Base-by-base conservation (phyloP, 768 basidiomycete species). In the Suillus paluster region DNA sequence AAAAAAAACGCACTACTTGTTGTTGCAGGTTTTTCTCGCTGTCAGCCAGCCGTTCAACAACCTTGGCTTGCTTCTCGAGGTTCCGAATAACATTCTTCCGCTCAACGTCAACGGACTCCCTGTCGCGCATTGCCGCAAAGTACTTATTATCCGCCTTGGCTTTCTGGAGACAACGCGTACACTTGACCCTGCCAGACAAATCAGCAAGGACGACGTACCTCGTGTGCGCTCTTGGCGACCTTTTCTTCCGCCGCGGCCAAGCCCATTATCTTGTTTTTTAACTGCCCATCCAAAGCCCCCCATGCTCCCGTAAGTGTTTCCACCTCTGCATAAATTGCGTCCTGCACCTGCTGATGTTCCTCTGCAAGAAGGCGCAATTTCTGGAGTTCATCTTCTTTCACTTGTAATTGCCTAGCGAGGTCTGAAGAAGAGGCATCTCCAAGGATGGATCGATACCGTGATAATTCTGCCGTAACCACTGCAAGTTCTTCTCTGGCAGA, bases 141-240 rank as follows among this genome's bases (percentile, higher is more conserved):
- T 87, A 99, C 74, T 96, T 98, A 79, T 95, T 97, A 63, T 98
- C 96, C 17, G 92, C 88, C 77, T 97, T 98, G 10, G 94, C 92
- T 89, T 93, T 94, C 94, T 98, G 75, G 39, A 45, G 25, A 44
- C 34, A 15, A 59, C 44, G 14, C 23, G 3, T 4, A 39, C 25
- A 54, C 21, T 30, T 27, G 14, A 58, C 25, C n/a, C 9, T 39
- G 54, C 23, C 17, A 23, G 23, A 39, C 10, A 11, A 38, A 19
- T 6, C 17, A 55, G 17, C 38, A 23, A 21, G 52, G 23, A 64
- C 60, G 36, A 79, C 84, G 58, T 57, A 94, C 95, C 74, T 97
- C 95, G 25, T 86, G 81, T 19, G 78, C 77, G 45, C 80, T 75
- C 69, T 89, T 91, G 54, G 79, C 76, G 56, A 96, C 68, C 61